Conservation (phyloP, 805 yeast species). For the Suhomyces faveliae region DNA sequence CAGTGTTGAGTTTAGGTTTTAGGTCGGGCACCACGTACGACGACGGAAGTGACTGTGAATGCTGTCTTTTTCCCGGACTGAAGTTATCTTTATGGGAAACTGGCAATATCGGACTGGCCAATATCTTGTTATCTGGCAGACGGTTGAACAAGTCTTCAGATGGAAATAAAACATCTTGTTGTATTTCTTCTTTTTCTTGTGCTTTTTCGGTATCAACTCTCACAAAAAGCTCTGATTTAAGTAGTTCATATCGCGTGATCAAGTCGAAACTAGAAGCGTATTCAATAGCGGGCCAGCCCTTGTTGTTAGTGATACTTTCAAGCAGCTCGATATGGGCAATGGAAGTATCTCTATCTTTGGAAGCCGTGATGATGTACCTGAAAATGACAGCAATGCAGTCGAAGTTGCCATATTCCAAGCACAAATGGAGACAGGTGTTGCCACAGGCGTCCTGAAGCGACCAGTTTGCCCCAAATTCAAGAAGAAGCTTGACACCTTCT, state of each 20-base stretch:
- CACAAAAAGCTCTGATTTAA: constrained; percentile 17
- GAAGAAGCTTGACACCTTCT: constrained; percentile 60
- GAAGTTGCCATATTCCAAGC: constrained; percentile 61
- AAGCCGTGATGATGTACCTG: constrained; percentile 9
- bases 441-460: constrained; percentile 28
- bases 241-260: constrained; percentile 21
- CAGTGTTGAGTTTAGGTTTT: not conserved
- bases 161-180: too few species aligned
- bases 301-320: constrained; percentile 46
- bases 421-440: constrained; percentile 38
- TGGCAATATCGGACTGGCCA: constrained; percentile 33
- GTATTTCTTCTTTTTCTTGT: too few species aligned
- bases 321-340: constrained; percentile 49
- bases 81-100: constrained; percentile 18
- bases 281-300: constrained; percentile 52
- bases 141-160: not conserved
- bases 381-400: constrained; percentile 42
- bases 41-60: constrained; percentile 34
- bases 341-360: constrained; percentile 13
- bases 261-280: constrained; percentile 31
- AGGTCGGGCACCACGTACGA: constrained; percentile 7
- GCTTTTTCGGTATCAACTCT: not conserved
- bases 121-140: constrained; percentile 22
- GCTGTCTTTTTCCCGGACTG: constrained; percentile 20
- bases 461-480: constrained; percentile 67